These are phyloP conservation scores for Macrocybe gigantea DNA, from an alignment of 768 basidiomycete species.

Conservation along the genomic window DNA sequence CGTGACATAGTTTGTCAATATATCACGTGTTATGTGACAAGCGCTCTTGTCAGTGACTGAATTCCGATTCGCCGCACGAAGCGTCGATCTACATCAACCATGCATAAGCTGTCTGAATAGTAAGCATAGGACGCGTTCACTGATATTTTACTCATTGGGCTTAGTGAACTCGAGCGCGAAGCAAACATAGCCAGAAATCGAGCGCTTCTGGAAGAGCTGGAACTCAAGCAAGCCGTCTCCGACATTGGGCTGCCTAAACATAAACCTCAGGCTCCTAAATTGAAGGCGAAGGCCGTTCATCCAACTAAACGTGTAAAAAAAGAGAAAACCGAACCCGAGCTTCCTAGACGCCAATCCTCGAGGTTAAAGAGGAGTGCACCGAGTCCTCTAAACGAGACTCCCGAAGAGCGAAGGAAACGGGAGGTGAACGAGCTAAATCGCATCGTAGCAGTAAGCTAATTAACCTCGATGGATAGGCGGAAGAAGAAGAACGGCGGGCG, in stretches of 20 bases:
- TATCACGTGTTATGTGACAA: too few relatives aligned
- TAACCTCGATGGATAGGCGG: constrained; percentile 8
- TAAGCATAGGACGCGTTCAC: constrained; percentile 18
- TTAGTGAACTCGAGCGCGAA: constrained; percentile 65
- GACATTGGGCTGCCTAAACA: constrained; percentile 40
- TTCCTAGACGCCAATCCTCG: constrained; percentile 62
- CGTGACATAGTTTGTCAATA: too few relatives aligned
- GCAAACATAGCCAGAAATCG: constrained; percentile 80
- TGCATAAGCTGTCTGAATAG: constrained; percentile 48
- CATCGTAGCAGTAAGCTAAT: too few relatives aligned
- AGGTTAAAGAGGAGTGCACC: constrained; percentile 43
- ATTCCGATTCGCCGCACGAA: constrained; percentile 11
- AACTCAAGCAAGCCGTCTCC: constrained; percentile 51
- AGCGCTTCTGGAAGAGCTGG: constrained; percentile 65
- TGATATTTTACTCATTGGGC: too few relatives aligned
- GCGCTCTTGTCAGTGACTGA: too few relatives aligned
- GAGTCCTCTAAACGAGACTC: constrained; percentile 56
- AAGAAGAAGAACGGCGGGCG: constrained; percentile 40
- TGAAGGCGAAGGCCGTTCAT: constrained; percentile 58
- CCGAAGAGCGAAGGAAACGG: constrained; percentile 57
- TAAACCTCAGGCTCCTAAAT: constrained; percentile 27
- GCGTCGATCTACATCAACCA: constrained; percentile 7
- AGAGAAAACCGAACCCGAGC: constrained; percentile 34
- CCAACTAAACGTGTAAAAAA: constrained; percentile 50
- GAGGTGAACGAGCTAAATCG: constrained; percentile 35